Percentiles rank a stretch among this genome's conserved stretches.
Conservation (phyloP, 305 asterid species). For the Fraxinus baroniana region DNA sequence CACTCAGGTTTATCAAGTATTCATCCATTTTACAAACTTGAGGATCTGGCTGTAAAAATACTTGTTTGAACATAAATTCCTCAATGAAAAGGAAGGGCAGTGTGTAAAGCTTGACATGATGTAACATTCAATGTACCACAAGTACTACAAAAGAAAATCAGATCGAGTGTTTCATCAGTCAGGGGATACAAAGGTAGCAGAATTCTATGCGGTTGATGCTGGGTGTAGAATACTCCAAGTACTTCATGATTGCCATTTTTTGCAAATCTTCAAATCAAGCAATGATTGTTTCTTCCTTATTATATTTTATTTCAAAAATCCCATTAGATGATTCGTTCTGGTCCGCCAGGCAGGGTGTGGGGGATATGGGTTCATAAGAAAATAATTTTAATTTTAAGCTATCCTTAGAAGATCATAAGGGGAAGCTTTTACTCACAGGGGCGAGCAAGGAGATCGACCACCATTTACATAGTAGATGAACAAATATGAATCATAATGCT, state of each 20-base stretch:
- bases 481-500: constrained; percentile 80
- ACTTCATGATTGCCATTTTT: background rate
- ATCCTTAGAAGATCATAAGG: background rate
- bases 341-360: background rate
- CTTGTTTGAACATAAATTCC: background rate
- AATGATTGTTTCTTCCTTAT: background rate
- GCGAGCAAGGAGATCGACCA: constrained; percentile 94
- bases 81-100: background rate
- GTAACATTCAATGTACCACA: background rate
- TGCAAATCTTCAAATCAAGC: background rate
- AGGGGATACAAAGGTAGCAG: background rate
- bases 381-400: background rate
- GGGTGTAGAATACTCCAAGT: background rate
- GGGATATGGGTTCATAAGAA: constrained; percentile 1
- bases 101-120: background rate
- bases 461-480: constrained; percentile 90
- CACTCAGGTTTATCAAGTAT: background rate
- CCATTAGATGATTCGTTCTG: background rate
- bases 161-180: background rate
- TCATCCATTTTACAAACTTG: background rate
- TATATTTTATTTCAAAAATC: background rate
- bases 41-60: background rate
- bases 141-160: background rate
- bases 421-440: constrained; percentile 56
- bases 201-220: background rate